Evolutionary conservation across 345 rosid genomes (phyloP).

Genomic region (Syzygium jambos): DNA sequence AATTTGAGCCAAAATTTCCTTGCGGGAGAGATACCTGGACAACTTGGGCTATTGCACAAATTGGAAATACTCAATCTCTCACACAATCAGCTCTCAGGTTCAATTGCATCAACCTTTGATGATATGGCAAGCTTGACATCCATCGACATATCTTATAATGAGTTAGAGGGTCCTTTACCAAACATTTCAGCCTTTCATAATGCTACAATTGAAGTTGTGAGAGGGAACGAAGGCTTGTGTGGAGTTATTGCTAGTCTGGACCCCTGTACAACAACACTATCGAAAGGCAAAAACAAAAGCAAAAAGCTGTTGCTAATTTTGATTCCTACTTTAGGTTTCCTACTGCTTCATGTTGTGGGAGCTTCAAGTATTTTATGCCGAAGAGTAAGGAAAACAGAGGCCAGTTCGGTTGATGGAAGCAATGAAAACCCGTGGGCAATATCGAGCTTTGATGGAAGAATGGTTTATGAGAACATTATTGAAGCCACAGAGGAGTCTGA

Average conservation of each 20-base stretch:
- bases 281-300: background rate
- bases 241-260: conserved; percentile 5
- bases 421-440: background rate
- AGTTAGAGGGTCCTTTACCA: conserved; percentile 25
- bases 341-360: background rate
- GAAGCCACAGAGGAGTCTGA: no score
- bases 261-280: background rate
- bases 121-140: background rate
- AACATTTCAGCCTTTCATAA: conserved; percentile 12
- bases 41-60: background rate
- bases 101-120: background rate
- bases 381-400: background rate
- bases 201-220: background rate
- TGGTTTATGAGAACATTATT: no score
- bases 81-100: background rate
- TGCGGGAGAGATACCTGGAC: background rate
- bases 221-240: conserved; percentile 13
- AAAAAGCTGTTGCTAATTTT: background rate
- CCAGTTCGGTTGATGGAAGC: background rate
- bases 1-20: conserved; percentile 1
- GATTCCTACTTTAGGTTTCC: no score
- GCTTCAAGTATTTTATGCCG: background rate
- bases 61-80: background rate
- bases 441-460: no score
- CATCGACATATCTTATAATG: conserved; percentile 20